These are phyloP conservation scores for Schizochytrium sp. DNA, from an alignment of 108 stramenopile species.

Conservation along the genomic window DNA sequence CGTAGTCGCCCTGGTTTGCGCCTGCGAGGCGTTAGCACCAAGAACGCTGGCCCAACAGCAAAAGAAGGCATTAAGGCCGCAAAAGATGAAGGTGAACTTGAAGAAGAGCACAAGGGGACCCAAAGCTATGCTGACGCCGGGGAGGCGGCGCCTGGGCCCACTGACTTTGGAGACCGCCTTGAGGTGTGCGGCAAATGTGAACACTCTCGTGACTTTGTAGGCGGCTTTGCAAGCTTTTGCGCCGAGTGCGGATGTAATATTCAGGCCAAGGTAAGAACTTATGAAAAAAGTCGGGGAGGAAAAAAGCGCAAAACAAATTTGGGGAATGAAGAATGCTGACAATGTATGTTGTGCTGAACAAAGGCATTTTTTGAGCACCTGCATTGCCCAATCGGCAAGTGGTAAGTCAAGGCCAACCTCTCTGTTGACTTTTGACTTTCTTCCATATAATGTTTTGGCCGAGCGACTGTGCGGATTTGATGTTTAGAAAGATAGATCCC, in stretches of 20 bases:
- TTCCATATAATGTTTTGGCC: not conserved
- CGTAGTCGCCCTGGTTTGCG: too few relatives aligned
- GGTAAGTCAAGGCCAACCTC: not conserved
- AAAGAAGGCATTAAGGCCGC: too few relatives aligned
- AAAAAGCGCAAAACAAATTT: too few relatives aligned
- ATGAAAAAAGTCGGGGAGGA: too few relatives aligned
- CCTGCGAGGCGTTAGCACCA: too few relatives aligned
- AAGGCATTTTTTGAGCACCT: not conserved
- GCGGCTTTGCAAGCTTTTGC: not conserved
- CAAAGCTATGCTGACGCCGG: not conserved
- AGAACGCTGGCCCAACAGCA: too few relatives aligned
- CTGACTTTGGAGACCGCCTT: not conserved
- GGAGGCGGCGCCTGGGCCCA: not conserved
- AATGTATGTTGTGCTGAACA: too few relatives aligned
- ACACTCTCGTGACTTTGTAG: not conserved
- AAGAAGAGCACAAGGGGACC: not conserved
- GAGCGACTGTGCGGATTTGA: not conserved
- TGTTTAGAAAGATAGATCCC: too few relatives aligned
- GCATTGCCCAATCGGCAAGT: slow-evolving; percentile 1
- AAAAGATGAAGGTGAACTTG: not conserved
- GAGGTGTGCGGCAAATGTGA: not conserved
- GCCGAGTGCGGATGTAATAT: not conserved
- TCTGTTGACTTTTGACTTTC: not conserved
- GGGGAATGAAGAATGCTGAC: too few relatives aligned
- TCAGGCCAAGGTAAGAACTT: not conserved